A percentile compares a stretch with the other conserved stretches of the same genome.
Evolutionary conservation across 2,329 filamentous ascomycete genomes (phyloP).

Genomic region (Mycosphaerelloides madeirae): DNA sequence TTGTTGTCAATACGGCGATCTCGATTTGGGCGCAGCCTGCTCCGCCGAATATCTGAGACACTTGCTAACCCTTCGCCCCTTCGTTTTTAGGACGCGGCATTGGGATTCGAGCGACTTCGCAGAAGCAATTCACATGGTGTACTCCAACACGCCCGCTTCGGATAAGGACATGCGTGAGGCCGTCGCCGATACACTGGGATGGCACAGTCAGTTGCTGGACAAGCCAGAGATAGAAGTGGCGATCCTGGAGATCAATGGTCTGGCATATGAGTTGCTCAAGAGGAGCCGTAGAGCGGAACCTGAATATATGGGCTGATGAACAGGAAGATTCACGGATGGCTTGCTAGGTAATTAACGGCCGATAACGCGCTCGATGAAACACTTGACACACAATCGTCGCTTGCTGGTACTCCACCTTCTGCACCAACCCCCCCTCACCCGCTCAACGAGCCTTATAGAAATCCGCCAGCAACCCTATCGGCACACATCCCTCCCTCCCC

Average conservation of each 20-base stretch:
- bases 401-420: not conserved
- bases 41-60: too few species aligned
- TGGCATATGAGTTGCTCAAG: conserved; percentile 29
- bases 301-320: conserved; percentile 15
- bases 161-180: conserved; percentile 32
- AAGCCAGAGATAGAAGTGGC: conserved; percentile 26
- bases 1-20: too few species aligned
- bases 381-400: not conserved
- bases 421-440: too few species aligned
- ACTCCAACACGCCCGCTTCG: conserved; percentile 23
- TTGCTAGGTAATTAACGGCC: too few species aligned
- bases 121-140: conserved; percentile 27
- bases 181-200: conserved; percentile 24
- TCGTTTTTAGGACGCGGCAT: too few species aligned
- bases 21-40: too few species aligned
- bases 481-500: too few species aligned
- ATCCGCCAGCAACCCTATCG: too few species aligned
- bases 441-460: too few species aligned
- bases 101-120: conserved; percentile 28
- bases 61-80: too few species aligned
- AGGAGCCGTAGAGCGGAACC: conserved; percentile 18
- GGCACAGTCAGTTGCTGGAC: conserved; percentile 22
- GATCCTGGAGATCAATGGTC: conserved; percentile 26
- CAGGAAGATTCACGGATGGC: not conserved
- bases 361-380: too few species aligned